These are phyloP conservation scores for Dactylella cylindrospora DNA, from an alignment of 2,329 filamentous ascomycete genomes.

Conservation along the genomic window DNA sequence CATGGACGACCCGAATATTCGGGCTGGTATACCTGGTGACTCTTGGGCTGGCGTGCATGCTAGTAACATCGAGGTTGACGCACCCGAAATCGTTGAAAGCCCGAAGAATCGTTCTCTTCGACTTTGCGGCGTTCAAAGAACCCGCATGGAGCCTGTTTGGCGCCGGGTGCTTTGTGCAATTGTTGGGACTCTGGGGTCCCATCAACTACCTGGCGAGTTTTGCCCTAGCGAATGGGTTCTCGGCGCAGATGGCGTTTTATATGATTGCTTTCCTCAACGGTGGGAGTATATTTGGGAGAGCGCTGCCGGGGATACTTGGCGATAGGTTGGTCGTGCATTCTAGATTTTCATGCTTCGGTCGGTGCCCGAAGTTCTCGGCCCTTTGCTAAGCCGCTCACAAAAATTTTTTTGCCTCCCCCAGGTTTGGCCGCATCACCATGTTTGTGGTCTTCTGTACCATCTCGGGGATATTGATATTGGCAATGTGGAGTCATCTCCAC, in stretches of 20 bases:
- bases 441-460: conserved; percentile 36
- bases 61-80: conserved; percentile 26
- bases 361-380: background rate
- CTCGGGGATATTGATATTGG: conserved; percentile 32
- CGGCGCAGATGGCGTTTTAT: conserved; percentile 37
- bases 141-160: conserved; percentile 43
- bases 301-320: conserved; percentile 26
- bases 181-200: conserved; percentile 35
- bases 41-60: conserved; percentile 21
- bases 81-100: conserved; percentile 36
- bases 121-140: conserved; percentile 42
- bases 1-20: conserved; percentile 36
- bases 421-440: conserved; percentile 36
- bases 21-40: conserved; percentile 27
- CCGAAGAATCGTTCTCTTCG: conserved; percentile 29
- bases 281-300: conserved; percentile 37
- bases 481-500: conserved; percentile 40
- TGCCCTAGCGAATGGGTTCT: conserved; percentile 38
- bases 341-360: background rate
- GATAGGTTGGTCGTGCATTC: conserved; percentile 6
- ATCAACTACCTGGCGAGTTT: conserved; percentile 43
- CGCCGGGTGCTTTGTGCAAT: conserved; percentile 31
- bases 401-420: too few relatives aligned
- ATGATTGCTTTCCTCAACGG: conserved; percentile 42
- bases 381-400: too few relatives aligned